These are phyloP conservation scores for Chloromonas sp. DNA, from an alignment of 163 green algal species.

Conservation along the genomic window DNA sequence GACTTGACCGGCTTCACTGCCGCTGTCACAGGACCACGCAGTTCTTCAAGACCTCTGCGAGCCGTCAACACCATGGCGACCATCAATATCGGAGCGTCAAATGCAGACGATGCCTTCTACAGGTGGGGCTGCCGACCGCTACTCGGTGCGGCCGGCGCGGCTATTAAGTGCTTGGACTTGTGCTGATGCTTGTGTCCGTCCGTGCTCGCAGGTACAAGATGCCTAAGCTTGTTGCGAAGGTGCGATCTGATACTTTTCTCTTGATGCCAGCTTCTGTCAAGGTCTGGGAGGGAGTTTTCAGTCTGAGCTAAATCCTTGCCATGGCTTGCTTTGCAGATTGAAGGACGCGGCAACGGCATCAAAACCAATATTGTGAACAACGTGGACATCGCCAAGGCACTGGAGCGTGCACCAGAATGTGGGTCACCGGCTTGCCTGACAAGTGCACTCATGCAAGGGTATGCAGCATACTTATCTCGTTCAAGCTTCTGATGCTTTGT, in stretches of 20 bases:
- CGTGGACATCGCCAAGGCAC: slow-evolving; percentile 95
- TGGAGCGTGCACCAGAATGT: slow-evolving; percentile 90
- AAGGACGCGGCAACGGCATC: slow-evolving; percentile 95
- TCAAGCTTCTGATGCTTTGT: no score
- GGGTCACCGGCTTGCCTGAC: slow-evolving; percentile 18
- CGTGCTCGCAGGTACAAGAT: slow-evolving; percentile 82
- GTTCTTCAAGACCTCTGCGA: no score
- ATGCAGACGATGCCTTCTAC: slow-evolving; percentile 87
- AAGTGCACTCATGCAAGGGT: no score
- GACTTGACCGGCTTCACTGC: no score
- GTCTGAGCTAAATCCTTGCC: no score
- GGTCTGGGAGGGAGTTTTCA: no score
- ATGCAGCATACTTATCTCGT: no score
- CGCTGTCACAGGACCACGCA: no score
- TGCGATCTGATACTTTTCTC: slow-evolving; percentile 19
- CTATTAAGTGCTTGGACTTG: no score
- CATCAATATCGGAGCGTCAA: slow-evolving; percentile 80
- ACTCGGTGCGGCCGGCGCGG: no score
- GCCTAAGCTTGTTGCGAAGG: slow-evolving; percentile 85
- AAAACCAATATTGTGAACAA: slow-evolving; percentile 99
- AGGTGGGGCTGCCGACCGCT: slow-evolving; percentile 16
- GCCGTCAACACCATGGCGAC: slow-evolving; percentile 10
- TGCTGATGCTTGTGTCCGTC: background rate
- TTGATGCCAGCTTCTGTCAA: background rate
- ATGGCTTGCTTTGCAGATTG: slow-evolving; percentile 57